These are phyloP conservation scores for Rhizopogon rudus DNA, from an alignment of 768 basidiomycete genomes.

Conservation along the genomic window DNA sequence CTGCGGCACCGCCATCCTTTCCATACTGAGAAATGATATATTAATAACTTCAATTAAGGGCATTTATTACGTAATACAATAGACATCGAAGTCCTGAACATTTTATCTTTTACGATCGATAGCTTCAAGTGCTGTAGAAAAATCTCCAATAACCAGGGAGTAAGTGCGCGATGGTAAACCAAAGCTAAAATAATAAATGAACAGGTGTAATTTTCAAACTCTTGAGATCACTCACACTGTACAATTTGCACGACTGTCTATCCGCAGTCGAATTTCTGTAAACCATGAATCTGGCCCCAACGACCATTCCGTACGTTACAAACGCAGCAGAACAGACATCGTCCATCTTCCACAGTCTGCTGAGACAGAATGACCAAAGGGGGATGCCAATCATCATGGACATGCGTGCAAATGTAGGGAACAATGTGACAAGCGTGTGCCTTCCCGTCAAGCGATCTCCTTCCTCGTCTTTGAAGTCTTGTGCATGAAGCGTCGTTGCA, in stretches of 20 bases:
- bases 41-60: no score
- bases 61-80: not conserved
- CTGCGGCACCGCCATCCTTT: no score
- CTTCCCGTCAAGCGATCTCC: slow-evolving; percentile 29
- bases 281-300: not conserved
- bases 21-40: no score
- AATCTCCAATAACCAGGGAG: slow-evolving; percentile 8
- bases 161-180: slow-evolving; percentile 3
- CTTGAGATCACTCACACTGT: slow-evolving; percentile 1
- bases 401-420: slow-evolving; percentile 17
- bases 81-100: no score
- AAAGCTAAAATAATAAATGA: not conserved
- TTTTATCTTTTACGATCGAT: no score
- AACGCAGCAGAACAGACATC: not conserved
- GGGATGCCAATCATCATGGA: slow-evolving; percentile 3
- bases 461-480: slow-evolving; percentile 27
- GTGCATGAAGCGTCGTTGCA: slow-evolving; percentile 18
- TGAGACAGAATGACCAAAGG: slow-evolving; percentile 4
- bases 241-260: slow-evolving; percentile 3
- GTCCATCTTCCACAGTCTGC: slow-evolving; percentile 3
- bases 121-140: slow-evolving; percentile 1
- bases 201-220: no score
- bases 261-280: not conserved
- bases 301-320: not conserved
- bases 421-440: slow-evolving; percentile 31